Evolutionary conservation across 2,329 filamentous ascomycete genomes (phyloP), one percentile per base, ranked within the genome.

Genomic region (Stachybotrys echinatus): DNA sequence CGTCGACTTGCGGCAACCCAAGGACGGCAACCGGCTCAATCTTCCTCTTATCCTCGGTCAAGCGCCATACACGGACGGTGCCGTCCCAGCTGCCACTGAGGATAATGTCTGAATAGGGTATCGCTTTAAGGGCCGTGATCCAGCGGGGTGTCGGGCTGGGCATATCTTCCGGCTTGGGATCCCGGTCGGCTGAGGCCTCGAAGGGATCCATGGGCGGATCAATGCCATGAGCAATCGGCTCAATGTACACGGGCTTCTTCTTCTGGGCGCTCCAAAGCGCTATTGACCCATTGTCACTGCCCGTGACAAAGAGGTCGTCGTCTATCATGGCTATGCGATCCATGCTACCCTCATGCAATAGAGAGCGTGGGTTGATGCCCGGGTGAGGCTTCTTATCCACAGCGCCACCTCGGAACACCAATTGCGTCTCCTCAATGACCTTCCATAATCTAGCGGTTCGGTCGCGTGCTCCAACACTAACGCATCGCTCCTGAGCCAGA

Each of bases 401-500:
- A 40, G 84, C 87, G 54, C 91, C 90, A 51, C 92, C 92, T 45
- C 92, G 86, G 70, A 97, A 99, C 2, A 97, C 92, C 6, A 99
- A 81, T 66, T 99, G 94, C 2, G 88, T 89, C 72, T 99, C 92
- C 61, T 99, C 94, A 5, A 89, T 84, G 2, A 99, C 92, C 69
- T 96, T 96, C 94, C 94, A 99, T 58, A 96, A 72, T 51, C 94
- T 80, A 38, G 92, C 94, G 2, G 92, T 96, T 50, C 92, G 85
- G 67, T 99, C 94, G 56, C 94, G 80, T 6, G 90, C 87, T 49
- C 94, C 94, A 18, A 96, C 94, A 54, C 87, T 94, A 52, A 97
- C 79, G 65, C 94, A 96, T 45, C 90, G 85, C 68, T 97, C 94
- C 58, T 91, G 84, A 2, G 87, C 85, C 54, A 95, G 78, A 20